A percentile compares a stretch with the other conserved stretches of the same genome.
phyloP scores from a whole-genome alignment of 2,329 filamentous ascomycete species.

The Emericellopsis cladophorae region DNA sequence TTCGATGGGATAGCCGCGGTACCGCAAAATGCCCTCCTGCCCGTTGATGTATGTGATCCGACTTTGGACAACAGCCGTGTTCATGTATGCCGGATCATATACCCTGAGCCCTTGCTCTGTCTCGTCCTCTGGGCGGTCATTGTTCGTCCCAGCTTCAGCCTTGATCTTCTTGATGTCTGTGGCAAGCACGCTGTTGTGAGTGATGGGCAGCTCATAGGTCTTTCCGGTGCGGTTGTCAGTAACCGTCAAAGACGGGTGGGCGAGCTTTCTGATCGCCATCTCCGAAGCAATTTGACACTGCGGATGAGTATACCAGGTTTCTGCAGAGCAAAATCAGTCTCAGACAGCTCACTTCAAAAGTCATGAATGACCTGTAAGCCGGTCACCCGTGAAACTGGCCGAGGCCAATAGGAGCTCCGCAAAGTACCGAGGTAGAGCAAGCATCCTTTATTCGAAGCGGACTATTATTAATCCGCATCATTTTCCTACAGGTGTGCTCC shows the following conservation, averaged over 20 bases:
- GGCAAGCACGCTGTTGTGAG: slow-evolving; percentile 33
- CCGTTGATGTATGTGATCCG: slow-evolving; percentile 41
- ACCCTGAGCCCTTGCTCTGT: slow-evolving; percentile 34
- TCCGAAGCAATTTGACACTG: no score
- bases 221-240: slow-evolving; percentile 36
- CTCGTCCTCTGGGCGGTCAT: slow-evolving; percentile 29
- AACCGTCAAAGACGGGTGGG: slow-evolving; percentile 24
- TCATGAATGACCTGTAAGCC: no score
- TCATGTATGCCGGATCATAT: slow-evolving; percentile 39
- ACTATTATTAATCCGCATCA: no score
- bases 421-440: no score
- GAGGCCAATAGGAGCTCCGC: no score
- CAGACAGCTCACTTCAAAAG: no score
- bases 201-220: slow-evolving; percentile 34
- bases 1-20: slow-evolving; percentile 38
- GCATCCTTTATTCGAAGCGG: no score
- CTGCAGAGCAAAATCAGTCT: no score
- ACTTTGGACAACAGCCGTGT: slow-evolving; percentile 35
- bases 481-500: no score
- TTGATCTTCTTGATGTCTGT: slow-evolving; percentile 40
- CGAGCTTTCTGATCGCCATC: slow-evolving; percentile 5
- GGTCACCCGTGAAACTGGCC: no score
- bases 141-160: slow-evolving; percentile 11
- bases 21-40: slow-evolving; percentile 34
- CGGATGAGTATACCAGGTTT: no score